phyloP scores from a whole-genome alignment of 2,329 filamentous ascomycete genomes.

The Fonsecaea nubica region DNA sequence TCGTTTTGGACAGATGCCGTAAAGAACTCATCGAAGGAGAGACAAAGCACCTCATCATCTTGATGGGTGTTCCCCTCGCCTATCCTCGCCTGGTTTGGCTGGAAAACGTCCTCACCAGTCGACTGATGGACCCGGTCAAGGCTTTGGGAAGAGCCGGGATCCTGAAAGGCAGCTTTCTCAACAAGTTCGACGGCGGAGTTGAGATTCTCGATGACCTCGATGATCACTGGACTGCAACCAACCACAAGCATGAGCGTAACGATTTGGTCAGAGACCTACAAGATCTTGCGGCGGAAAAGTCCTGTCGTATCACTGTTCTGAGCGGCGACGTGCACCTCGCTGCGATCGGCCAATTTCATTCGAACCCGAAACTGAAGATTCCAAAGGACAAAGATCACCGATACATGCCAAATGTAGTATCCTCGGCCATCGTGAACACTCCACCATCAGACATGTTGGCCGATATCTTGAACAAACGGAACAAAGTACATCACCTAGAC shows the following conservation, averaged over 20 bases:
- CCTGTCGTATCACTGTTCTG: conserved; percentile 86
- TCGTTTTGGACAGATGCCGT: conserved; percentile 84
- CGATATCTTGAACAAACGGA: conserved; percentile 90
- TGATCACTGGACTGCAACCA: conserved; percentile 96
- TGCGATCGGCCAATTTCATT: conserved; percentile 93
- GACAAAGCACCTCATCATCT: conserved; percentile 74
- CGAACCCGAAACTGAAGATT: conserved; percentile 80
- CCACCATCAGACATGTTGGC: conserved; percentile 87
- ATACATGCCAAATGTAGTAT: conserved; percentile 96
- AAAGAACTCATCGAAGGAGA: conserved; percentile 81
- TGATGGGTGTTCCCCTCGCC: conserved; percentile 82
- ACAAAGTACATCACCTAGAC: conserved; percentile 73
- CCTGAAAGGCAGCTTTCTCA: conserved; percentile 74
- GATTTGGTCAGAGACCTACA: conserved; percentile 90
- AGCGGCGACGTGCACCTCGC: conserved; percentile 93
- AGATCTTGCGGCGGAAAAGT: conserved; percentile 90
- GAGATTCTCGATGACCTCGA: conserved; percentile 92
- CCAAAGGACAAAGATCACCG: conserved; percentile 90
- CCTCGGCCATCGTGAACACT: conserved; percentile 90
- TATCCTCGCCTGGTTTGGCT: conserved; percentile 76
- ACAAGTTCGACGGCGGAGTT: conserved; percentile 88
- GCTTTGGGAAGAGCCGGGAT: conserved; percentile 81
- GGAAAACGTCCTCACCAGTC: conserved; percentile 77
- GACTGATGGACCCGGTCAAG: conserved; percentile 86
- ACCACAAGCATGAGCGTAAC: conserved; percentile 88